These are phyloP conservation scores for Penicillium sp. DNA, from an alignment of 2,329 filamentous ascomycete genomes.

Conservation along the genomic window DNA sequence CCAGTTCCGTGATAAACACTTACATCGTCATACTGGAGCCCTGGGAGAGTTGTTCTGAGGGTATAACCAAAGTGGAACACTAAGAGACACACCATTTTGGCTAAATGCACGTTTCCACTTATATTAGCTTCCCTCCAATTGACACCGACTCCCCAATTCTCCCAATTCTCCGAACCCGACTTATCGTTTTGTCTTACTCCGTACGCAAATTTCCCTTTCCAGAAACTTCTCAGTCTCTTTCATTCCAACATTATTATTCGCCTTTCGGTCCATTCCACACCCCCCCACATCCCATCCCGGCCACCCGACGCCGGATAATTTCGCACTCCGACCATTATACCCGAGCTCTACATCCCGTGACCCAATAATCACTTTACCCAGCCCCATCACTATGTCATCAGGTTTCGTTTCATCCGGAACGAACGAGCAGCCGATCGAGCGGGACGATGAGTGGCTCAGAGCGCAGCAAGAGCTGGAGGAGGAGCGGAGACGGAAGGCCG, in stretches of 20 bases:
- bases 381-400: conserved; percentile 42
- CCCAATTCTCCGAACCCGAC: neutral
- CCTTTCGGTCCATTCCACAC: conserved; percentile 3
- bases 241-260: neutral
- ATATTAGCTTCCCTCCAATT: neutral
- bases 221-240: neutral
- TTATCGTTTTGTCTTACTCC: neutral
- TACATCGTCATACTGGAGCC: neutral
- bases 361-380: conserved; percentile 7
- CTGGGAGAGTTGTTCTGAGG: neutral
- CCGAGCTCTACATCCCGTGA: conserved; percentile 11
- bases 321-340: conserved; percentile 13
- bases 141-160: neutral
- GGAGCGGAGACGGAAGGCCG: conserved; percentile 46
- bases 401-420: conserved; percentile 49
- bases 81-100: neutral
- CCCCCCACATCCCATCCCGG: conserved; percentile 4
- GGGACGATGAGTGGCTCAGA: conserved; percentile 46
- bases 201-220: neutral
- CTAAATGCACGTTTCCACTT: neutral
- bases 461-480: conserved; percentile 49
- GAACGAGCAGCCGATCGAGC: conserved; percentile 40
- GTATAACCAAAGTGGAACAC: neutral
- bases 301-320: conserved; percentile 19
- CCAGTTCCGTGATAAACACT: neutral